A percentile compares a stretch with the other conserved stretches of the same genome.
These are phyloP conservation scores for Umbelopsis sp. DNA, from an alignment of 192 early-diverging fungal species.

Conservation along the genomic window DNA sequence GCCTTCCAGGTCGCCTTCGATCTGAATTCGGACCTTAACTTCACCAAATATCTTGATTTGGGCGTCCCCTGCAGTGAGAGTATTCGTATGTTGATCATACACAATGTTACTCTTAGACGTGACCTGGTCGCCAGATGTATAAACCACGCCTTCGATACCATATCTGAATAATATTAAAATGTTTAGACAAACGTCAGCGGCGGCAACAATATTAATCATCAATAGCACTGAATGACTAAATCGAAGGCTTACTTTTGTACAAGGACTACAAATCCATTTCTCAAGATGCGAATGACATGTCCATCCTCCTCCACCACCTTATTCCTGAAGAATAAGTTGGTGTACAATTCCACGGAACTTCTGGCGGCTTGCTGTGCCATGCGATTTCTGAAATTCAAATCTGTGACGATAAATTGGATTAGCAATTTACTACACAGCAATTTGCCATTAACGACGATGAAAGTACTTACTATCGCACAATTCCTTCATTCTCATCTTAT, in stretches of 20 bases:
- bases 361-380: slow-evolving; percentile 96
- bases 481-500: slow-evolving; percentile 82
- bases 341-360: slow-evolving; percentile 95
- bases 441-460: neutral
- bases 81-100: slow-evolving; percentile 37
- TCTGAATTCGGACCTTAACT: slow-evolving; percentile 74
- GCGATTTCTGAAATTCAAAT: slow-evolving; percentile 90
- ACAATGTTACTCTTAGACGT: slow-evolving; percentile 10
- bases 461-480: slow-evolving; percentile 70
- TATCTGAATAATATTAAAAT: slow-evolving; percentile 30
- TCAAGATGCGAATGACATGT: slow-evolving; percentile 88
- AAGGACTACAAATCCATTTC: slow-evolving; percentile 94
- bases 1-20: slow-evolving; percentile 57
- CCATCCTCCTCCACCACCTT: slow-evolving; percentile 86
- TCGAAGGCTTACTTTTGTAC: slow-evolving; percentile 65
- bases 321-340: slow-evolving; percentile 94
- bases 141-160: slow-evolving; percentile 95
- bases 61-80: slow-evolving; percentile 40
- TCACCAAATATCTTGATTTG: slow-evolving; percentile 78
- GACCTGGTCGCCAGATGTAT: slow-evolving; percentile 48
- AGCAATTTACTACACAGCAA: neutral
- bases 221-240: neutral
- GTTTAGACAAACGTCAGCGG: neutral
- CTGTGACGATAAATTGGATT: slow-evolving; percentile 28
- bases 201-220: neutral